Base-by-base conservation (phyloP, 306 rosid genomes). In the Dalbergia oliveri region DNA sequence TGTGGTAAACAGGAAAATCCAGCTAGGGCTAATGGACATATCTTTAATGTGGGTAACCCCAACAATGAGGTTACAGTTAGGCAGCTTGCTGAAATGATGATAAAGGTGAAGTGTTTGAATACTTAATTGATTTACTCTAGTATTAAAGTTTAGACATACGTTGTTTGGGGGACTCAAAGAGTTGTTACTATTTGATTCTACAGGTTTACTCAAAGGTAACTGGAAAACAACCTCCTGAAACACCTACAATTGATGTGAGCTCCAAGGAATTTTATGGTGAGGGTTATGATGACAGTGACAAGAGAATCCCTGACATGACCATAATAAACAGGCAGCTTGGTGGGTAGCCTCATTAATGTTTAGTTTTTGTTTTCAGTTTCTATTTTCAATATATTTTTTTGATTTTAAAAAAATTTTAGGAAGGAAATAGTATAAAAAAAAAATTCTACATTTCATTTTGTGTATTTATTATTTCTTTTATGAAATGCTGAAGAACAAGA, bases 281-380 rank as follows among this genome's bases (percentile, higher is more conserved):
- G 71, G 99, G 99, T 33, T 95, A 95, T 31, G 99, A 95, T 59
- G 98, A 95, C 19, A 93, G 99, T 51, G 98, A 95, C 78, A 95
- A 95, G 92, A 89, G 99, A 87, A 95, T 95, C 79, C 99, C 99
- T 0, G 99, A 93, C 84, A 95, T 95, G 99, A 90, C 99, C 86
- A 91, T 93, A 57, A 95, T 95, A 82, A 89, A 91, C 85, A 88
- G 9, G 85, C 99, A 95, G 75, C 98, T 95, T 12, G 99, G 99
- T 95, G 91, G 13, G 81, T 58, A 21, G 31, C 39, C 43, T 61
- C 45, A 69, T 54, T 72, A 60, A 54, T 31, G 31, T 26, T 26
- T 26, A 2, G 31, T 26, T 26, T 26, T 2, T 26, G 31, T 26
- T 26, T 26, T 26, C 31, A 26, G 3, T 26, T 26, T 26, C 3